phyloP scores from a whole-genome alignment of 1,284 basidiomycete species.

The Papiliotrema laurentii region DNA sequence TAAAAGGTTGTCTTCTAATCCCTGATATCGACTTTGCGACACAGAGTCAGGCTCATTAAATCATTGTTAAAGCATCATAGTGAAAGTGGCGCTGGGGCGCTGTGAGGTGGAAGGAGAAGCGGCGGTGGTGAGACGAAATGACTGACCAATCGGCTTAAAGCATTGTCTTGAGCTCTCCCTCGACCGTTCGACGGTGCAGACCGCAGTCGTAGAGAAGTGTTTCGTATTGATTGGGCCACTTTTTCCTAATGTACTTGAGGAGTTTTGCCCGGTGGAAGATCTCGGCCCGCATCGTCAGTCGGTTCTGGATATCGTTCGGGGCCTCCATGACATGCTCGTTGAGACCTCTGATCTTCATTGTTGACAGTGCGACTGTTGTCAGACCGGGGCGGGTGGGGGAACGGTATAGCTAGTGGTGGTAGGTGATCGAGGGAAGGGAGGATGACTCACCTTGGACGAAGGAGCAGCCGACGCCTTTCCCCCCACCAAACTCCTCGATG shows the following conservation, averaged over 20 bases:
- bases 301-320: conserved; percentile 74
- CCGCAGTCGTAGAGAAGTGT: conserved; percentile 67
- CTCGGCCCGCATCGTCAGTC: conserved; percentile 65
- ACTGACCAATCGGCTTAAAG: conserved; percentile 8
- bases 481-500: conserved; percentile 66
- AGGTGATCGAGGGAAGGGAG: no score
- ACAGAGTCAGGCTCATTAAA: conserved; percentile 48
- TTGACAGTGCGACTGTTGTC: conserved; percentile 83
- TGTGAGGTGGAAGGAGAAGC: conserved; percentile 5
- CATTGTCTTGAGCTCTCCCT: conserved; percentile 73
- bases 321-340: conserved; percentile 66
- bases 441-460: conserved; percentile 76
- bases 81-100: no score
- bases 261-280: conserved; percentile 79
- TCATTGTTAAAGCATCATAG: conserved; percentile 47
- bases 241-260: conserved; percentile 70
- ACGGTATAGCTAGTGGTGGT: no score
- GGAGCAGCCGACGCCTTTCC: conserved; percentile 66
- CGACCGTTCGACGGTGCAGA: conserved; percentile 71
- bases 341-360: conserved; percentile 77
- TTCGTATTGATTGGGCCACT: conserved; percentile 68
- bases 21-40: conserved; percentile 3
- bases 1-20: conserved; percentile 26
- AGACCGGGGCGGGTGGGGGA: no score
- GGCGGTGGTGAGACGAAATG: not conserved